phyloP scores from a whole-genome alignment of 352 stramenopile species.

The Chrysophaeum taylorii region DNA sequence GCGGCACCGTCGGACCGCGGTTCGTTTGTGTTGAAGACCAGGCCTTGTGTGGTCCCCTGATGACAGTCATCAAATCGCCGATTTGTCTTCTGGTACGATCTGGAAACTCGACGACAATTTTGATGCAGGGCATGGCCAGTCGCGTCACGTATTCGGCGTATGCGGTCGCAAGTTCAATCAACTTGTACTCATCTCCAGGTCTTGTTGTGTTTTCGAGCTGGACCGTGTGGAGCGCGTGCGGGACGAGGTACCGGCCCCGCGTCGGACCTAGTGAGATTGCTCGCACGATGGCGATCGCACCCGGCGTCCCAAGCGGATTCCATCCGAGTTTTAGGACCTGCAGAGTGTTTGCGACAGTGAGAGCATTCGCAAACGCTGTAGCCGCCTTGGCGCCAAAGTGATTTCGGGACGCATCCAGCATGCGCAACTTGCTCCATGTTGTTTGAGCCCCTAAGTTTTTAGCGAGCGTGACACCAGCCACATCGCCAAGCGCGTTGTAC shows the following conservation, averaged over 20 bases:
- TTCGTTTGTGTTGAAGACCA: no score
- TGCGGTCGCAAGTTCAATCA: not conserved
- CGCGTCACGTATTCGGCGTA: not conserved
- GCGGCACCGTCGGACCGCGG: no score
- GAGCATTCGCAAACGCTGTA: not conserved
- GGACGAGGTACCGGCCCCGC: no score
- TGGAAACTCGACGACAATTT: conserved; percentile 1
- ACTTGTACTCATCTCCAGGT: conserved; percentile 7
- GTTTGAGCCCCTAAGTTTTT: not conserved
- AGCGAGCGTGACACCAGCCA: not conserved
- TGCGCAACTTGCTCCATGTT: not conserved
- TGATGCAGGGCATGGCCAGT: not conserved
- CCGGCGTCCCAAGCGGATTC: conserved; percentile 16
- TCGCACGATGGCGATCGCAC: not conserved
- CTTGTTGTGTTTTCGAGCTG: conserved; percentile 17
- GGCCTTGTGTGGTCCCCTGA: no score
- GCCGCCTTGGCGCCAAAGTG: conserved; percentile 3
- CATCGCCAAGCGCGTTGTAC: not conserved
- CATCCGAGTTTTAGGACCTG: conserved; percentile 15
- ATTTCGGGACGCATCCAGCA: conserved; percentile 15
- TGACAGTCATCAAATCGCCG: no score
- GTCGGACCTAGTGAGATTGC: not conserved
- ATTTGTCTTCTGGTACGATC: no score
- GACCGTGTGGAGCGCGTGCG: conserved; percentile 5
- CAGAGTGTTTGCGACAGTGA: no score